Evolutionary conservation across 257 asterid genomes (phyloP).

Genomic region (Primulina huaijiensis): DNA sequence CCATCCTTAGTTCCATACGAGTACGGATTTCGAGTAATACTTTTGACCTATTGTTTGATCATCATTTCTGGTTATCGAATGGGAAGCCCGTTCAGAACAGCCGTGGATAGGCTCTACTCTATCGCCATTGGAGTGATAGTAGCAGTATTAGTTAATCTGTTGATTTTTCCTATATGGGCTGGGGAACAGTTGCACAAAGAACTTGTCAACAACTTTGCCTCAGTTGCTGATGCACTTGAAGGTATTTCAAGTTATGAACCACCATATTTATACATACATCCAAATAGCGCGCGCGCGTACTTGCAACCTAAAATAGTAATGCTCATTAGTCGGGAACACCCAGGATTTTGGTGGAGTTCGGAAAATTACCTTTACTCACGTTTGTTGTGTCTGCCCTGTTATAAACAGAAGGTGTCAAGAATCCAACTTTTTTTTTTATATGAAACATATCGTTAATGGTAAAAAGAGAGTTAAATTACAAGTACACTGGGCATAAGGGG

Average conservation of each 20-base stretch:
- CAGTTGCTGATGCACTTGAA: slow-evolving; percentile 67
- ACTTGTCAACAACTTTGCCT: slow-evolving; percentile 48
- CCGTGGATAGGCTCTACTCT: slow-evolving; percentile 68
- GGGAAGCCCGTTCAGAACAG: slow-evolving; percentile 59
- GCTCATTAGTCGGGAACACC: no score
- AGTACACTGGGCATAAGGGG: no score
- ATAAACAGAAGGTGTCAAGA: no score
- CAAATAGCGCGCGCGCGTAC: no score
- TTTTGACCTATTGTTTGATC: slow-evolving; percentile 67
- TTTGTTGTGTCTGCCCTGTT: no score
- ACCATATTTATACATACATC: background rate
- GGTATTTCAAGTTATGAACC: slow-evolving; percentile 33
- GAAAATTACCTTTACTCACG: no score
- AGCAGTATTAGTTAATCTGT: slow-evolving; percentile 53
- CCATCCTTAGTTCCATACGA: slow-evolving; percentile 63
- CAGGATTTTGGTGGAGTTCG: no score
- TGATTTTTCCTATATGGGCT: slow-evolving; percentile 70
- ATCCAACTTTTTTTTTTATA: no score
- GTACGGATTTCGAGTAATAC: slow-evolving; percentile 62
- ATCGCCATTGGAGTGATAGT: slow-evolving; percentile 68
- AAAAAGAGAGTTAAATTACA: no score
- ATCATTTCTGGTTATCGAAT: slow-evolving; percentile 70
- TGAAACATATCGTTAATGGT: no score
- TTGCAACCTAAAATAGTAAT: no score
- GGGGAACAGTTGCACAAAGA: slow-evolving; percentile 70